Percentiles rank a stretch among this genome's conserved stretches.
phyloP scores from a whole-genome alignment of 1,284 basidiomycete genomes.

The Bondarzewia mesenterica region DNA sequence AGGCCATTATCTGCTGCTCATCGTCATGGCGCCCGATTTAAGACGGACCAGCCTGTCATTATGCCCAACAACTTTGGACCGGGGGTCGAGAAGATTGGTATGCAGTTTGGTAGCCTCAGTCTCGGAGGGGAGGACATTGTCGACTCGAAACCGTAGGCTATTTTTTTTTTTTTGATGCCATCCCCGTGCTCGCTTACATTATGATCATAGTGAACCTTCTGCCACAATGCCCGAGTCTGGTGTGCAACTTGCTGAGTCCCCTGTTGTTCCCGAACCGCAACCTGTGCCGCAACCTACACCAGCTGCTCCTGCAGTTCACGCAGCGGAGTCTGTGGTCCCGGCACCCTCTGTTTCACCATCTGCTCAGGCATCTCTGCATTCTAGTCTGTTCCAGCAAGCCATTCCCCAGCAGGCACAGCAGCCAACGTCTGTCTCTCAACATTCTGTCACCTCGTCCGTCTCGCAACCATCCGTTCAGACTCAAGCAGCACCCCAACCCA shows the following conservation, averaged over 20 bases:
- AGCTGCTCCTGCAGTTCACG: conserved; percentile 10
- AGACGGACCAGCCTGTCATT: conserved; percentile 69
- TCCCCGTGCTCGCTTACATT: not conserved
- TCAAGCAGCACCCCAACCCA: conserved; percentile 18
- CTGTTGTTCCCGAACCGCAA: conserved; percentile 23
- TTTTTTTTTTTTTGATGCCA: not conserved
- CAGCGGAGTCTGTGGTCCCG: conserved; percentile 15
- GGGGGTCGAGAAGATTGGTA: conserved; percentile 64
- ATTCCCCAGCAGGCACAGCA: conserved; percentile 26
- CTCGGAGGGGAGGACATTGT: conserved; percentile 56
- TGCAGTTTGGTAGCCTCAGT: conserved; percentile 77
- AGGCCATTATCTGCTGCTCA: conserved; percentile 47
- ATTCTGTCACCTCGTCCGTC: conserved; percentile 28
- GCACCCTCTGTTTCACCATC: conserved; percentile 21
- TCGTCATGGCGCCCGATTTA: conserved; percentile 51
- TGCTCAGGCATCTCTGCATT: conserved; percentile 22
- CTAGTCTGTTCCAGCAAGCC: conserved; percentile 37
- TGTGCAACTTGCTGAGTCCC: conserved; percentile 20
- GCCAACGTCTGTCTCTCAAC: conserved; percentile 25
- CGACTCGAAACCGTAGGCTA: conserved; percentile 39
- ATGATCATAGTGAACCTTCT: conserved; percentile 14
- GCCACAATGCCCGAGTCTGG: conserved; percentile 17
- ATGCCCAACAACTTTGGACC: conserved; percentile 59
- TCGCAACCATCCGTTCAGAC: conserved; percentile 28
- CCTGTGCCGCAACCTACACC: conserved; percentile 22